Evolutionary conservation across 1,284 basidiomycete species (phyloP).

Genomic region (Clitocybe nebularis): DNA sequence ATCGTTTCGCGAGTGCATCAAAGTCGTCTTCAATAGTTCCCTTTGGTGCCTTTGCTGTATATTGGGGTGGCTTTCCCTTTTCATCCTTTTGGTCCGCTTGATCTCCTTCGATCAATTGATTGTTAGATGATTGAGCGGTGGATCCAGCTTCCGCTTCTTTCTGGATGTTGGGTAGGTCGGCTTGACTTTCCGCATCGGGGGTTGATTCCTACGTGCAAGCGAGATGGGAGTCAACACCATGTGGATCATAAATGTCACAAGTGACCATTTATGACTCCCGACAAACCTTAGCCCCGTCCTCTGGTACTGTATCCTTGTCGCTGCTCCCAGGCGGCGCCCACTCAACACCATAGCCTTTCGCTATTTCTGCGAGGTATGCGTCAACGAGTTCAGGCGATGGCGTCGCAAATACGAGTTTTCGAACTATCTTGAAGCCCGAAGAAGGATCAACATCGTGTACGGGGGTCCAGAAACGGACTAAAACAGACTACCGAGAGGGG

Average conservation of each 20-base stretch:
- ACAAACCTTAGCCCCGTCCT: conserved; percentile 23
- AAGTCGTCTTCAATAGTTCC: conserved; percentile 59
- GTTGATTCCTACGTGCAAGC: conserved; percentile 11
- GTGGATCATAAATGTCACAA: conserved; percentile 1
- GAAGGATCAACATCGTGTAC: conserved; percentile 6
- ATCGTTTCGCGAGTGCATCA: conserved; percentile 64
- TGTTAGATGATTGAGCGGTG: conserved; percentile 40
- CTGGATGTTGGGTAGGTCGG: conserved; percentile 10
- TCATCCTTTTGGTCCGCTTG: conserved; percentile 17
- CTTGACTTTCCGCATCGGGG: conserved; percentile 6
- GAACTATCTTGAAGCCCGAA: conserved; percentile 48
- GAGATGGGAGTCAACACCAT: conserved; percentile 4
- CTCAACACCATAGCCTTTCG: conserved; percentile 78
- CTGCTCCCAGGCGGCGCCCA: conserved; percentile 48
- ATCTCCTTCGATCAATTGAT: conserved; percentile 43
- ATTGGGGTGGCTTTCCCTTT: conserved; percentile 14
- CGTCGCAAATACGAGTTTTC: conserved; percentile 68
- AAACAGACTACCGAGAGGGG: too few relatives aligned
- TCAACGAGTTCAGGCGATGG: conserved; percentile 78
- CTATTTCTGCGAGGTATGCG: conserved; percentile 84
- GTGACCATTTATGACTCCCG: background rate
- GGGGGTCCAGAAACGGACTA: too few relatives aligned
- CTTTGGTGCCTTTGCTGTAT: conserved; percentile 20
- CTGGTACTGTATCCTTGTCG: conserved; percentile 21
- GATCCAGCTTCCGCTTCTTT: conserved; percentile 23